Evolutionary conservation across 208 protist genomes (phyloP).

Genomic region (Leishmania major): DNA sequence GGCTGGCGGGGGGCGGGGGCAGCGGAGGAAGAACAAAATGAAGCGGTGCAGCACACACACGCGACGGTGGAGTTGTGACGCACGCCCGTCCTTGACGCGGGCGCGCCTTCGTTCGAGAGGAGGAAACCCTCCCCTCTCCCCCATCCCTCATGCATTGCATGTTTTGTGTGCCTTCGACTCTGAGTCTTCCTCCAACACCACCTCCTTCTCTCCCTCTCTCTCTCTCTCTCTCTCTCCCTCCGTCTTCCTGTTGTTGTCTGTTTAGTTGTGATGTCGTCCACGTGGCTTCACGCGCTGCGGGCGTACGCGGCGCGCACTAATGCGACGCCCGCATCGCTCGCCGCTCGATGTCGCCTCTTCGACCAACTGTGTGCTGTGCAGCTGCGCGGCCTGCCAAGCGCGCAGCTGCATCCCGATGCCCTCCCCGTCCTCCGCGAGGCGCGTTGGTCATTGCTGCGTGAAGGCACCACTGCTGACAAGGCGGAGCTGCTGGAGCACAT

Average conservation of each 20-base stretch:
- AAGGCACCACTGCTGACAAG: conserved; percentile 38
- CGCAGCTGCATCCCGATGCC: conserved; percentile 20
- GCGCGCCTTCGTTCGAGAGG: not conserved
- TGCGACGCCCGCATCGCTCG: conserved; percentile 10
- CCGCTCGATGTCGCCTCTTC: conserved; percentile 29
- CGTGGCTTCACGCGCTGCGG: conserved; percentile 40
- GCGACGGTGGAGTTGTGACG: not conserved
- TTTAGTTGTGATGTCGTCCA: conserved; percentile 14
- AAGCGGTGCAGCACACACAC: not conserved
- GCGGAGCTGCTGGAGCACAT: conserved; percentile 46
- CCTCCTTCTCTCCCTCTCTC: not conserved
- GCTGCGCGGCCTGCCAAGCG: conserved; percentile 30
- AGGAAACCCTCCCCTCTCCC: not conserved
- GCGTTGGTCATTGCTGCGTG: conserved; percentile 52
- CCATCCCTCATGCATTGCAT: not conserved
- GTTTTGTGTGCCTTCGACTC: not conserved
- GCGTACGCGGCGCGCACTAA: conserved; percentile 16
- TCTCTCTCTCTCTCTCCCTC: not conserved
- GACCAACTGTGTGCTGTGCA: conserved; percentile 41
- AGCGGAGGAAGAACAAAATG: not conserved
- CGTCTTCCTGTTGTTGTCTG: not conserved
- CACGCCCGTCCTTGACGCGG: not conserved
- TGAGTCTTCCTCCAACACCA: not conserved
- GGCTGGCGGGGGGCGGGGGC: not conserved
- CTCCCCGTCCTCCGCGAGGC: conserved; percentile 52